These are phyloP conservation scores for Limnanthes douglasii DNA, from an alignment of 345 rosid genomes.

Conservation along the genomic window DNA sequence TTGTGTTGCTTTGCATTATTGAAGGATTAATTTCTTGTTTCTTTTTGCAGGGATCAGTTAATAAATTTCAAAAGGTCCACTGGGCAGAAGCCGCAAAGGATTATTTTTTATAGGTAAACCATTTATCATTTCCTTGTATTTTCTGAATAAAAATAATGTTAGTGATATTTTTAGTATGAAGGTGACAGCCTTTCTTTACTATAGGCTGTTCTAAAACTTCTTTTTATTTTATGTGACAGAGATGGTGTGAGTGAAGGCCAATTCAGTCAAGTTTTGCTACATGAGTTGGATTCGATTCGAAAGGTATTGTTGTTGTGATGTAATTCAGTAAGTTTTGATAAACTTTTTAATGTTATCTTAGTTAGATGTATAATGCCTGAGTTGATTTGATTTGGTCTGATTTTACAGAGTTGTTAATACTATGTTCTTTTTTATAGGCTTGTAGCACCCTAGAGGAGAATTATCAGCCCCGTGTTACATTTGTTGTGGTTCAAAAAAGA, in stretches of 20 bases:
- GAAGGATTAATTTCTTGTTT: background rate
- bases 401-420: no score
- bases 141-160: no score
- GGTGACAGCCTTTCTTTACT: background rate
- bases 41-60: slow-evolving; percentile 60
- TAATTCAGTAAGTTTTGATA: background rate
- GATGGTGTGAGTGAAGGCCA: slow-evolving; percentile 88
- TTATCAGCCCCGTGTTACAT: slow-evolving; percentile 47
- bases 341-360: no score
- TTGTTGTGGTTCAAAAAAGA: slow-evolving; percentile 66
- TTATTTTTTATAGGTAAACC: slow-evolving; percentile 55
- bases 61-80: slow-evolving; percentile 29
- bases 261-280: slow-evolving; percentile 41
- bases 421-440: slow-evolving; percentile 34
- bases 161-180: no score
- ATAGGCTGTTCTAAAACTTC: background rate
- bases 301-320: slow-evolving; percentile 18
- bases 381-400: no score
- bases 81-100: slow-evolving; percentile 25
- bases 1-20: background rate
- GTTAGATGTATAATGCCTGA: no score
- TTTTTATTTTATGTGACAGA: slow-evolving; percentile 21
- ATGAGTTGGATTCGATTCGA: slow-evolving; percentile 52
- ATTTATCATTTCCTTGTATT: no score
- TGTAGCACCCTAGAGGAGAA: slow-evolving; percentile 40